Percentiles rank a stretch among this genome's conserved stretches.
Evolutionary conservation across 148 eudicot genomes (phyloP).

Genomic region (Rhododendron griersonianum): DNA sequence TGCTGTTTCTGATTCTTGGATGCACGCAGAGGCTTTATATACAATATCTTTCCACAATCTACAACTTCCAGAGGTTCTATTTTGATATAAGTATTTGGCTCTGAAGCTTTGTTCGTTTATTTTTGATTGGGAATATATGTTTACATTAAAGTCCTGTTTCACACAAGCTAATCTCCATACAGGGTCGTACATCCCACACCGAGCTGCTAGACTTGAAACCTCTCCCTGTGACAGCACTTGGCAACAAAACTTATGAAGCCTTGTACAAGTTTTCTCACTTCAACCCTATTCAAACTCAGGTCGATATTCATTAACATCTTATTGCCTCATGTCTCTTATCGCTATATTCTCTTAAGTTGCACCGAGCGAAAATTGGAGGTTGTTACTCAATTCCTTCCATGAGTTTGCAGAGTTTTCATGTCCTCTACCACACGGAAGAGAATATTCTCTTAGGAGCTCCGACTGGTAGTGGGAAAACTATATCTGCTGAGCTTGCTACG

Average conservation of each 20-base stretch:
- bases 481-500: conserved; percentile 99
- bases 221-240: conserved; percentile 84
- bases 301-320: conserved; percentile 15
- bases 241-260: conserved; percentile 71
- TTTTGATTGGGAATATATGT: not conserved
- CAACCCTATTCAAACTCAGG: conserved; percentile 99
- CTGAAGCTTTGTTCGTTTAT: not conserved
- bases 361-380: not conserved
- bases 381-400: not conserved
- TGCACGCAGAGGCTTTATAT: conserved; percentile 88
- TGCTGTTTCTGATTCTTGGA: conserved; percentile 96
- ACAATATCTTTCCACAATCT: conserved; percentile 84
- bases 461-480: conserved; percentile 99
- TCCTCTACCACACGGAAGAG: conserved; percentile 82
- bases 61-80: conserved; percentile 82
- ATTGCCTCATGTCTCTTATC: not conserved
- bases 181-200: conserved; percentile 85
- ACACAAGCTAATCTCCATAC: conserved; percentile 19
- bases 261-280: conserved; percentile 89
- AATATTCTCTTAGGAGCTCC: conserved; percentile 97
- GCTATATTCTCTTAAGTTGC: conserved; percentile 1
- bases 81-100: not conserved
- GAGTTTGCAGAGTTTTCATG: conserved; percentile 71
- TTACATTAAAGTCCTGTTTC: not conserved
- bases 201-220: conserved; percentile 96